phyloP scores from a whole-genome alignment of 2,329 filamentous ascomycete species.

The Ambrosiella beaveri region DNA sequence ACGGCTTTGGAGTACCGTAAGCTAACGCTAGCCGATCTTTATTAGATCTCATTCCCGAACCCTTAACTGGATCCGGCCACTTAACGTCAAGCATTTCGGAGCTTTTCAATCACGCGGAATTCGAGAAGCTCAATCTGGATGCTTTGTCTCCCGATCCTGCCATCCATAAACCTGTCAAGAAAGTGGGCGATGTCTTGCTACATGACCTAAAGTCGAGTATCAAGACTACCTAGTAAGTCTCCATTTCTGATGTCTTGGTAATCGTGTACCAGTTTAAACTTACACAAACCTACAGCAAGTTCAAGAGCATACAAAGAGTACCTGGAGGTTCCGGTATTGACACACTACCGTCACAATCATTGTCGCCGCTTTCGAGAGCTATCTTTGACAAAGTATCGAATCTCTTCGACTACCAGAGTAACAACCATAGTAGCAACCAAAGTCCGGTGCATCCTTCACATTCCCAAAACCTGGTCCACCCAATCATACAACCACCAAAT shows the following conservation, averaged over 20 bases:
- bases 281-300: slow-evolving; percentile 30
- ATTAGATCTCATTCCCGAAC: slow-evolving; percentile 48
- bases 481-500: neutral
- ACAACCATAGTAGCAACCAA: neutral
- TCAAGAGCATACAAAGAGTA: slow-evolving; percentile 22
- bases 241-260: neutral
- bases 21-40: neutral
- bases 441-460: slow-evolving; percentile 1
- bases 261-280: slow-evolving; percentile 14
- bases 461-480: neutral
- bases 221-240: slow-evolving; percentile 47
- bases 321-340: slow-evolving; percentile 7
- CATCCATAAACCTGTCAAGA: slow-evolving; percentile 48
- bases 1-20: neutral
- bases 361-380: slow-evolving; percentile 31
- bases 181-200: slow-evolving; percentile 56
- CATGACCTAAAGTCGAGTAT: slow-evolving; percentile 56
- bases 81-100: slow-evolving; percentile 33
- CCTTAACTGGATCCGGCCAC: slow-evolving; percentile 39
- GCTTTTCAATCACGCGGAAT: slow-evolving; percentile 33
- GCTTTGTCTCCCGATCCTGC: slow-evolving; percentile 35
- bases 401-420: slow-evolving; percentile 10
- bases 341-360: slow-evolving; percentile 21
- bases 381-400: slow-evolving; percentile 23
- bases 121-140: slow-evolving; percentile 57